Base-by-base conservation (phyloP, 805 yeast genomes). In the Pichia scutulata region DNA sequence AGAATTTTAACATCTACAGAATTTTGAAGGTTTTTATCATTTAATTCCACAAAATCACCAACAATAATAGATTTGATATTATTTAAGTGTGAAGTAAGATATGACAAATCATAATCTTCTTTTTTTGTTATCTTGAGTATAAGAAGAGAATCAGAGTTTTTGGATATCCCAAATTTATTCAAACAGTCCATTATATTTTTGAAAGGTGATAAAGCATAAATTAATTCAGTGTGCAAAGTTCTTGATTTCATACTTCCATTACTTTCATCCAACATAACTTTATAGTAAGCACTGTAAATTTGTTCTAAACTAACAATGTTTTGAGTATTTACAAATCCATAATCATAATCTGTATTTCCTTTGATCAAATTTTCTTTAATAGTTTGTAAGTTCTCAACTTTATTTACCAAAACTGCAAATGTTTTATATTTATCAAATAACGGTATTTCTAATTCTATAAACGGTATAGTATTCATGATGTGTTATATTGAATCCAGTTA, bases 111-210 rank as follows among this genome's bases (percentile, higher is more conserved):
- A 9, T 40, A 36, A 2, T 56, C 57, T 5, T 50, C 49, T 28
- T 56, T 46, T 13, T 65, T 64, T 24, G 70, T 41, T 2, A 84
- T 70, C 53, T 78, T 78, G n/a, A 85, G 60, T 12, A 75, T 79
- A 4, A 84, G 60, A 7, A 86, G 50, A 24, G 71, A 69, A 0
- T 60, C 60, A 3, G 79, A 65, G 4, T 69, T 67, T 30, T 74
- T 76, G 47, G 80, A 77, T 18, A 87, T 72, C 12, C 96, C 96
- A 66, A 86, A 85, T 57, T 77, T 72, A 55, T 75, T 78, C 54
- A 87, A 70, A 1, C 89, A 83, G 52, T 87, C 93, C 70, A 78
- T 74, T 39, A 84, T 82, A 60, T 84, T 86, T 57, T 80, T 82
- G 8, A 80, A 74, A 2, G 92, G 88, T 1, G 89, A 79, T 52